Percentiles rank a stretch among this genome's conserved stretches.
Conservation (phyloP, 768 basidiomycete genomes). For the Mrakia hoshinonis region DNA sequence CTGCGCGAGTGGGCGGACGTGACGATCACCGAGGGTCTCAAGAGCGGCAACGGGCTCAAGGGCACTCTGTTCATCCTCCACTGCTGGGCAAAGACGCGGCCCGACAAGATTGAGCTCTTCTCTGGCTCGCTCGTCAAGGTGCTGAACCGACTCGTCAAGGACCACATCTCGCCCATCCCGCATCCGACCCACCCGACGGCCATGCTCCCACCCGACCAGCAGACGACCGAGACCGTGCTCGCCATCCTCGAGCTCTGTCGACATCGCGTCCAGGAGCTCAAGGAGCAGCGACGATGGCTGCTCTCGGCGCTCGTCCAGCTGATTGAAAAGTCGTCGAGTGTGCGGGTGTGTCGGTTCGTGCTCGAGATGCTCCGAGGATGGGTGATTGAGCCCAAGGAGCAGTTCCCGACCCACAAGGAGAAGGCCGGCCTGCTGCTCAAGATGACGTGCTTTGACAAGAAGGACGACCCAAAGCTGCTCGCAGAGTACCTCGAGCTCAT, state of each 20-base stretch:
- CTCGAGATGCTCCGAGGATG: slow-evolving; percentile 79
- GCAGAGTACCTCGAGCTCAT: slow-evolving; percentile 79
- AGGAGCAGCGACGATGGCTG: slow-evolving; percentile 75
- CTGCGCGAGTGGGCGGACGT: slow-evolving; percentile 33
- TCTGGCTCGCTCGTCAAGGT: slow-evolving; percentile 67
- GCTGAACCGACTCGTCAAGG: slow-evolving; percentile 74
- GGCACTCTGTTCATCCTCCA: slow-evolving; percentile 65
- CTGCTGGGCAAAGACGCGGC: slow-evolving; percentile 67
- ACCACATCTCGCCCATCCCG: slow-evolving; percentile 51
- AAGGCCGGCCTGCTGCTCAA: slow-evolving; percentile 80
- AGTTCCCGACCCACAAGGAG: slow-evolving; percentile 85
- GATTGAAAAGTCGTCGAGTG: slow-evolving; percentile 80
- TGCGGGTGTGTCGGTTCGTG: slow-evolving; percentile 67
- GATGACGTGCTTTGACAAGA: slow-evolving; percentile 68
- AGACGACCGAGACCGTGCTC: slow-evolving; percentile 49
- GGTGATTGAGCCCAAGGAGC: slow-evolving; percentile 75
- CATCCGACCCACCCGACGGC: slow-evolving; percentile 45
- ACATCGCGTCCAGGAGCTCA: slow-evolving; percentile 65
- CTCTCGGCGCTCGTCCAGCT: slow-evolving; percentile 67
- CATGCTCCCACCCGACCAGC: slow-evolving; percentile 49
- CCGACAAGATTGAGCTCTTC: slow-evolving; percentile 74
- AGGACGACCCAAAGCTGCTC: slow-evolving; percentile 49
- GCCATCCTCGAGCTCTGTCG: slow-evolving; percentile 81
- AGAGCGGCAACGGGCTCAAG: slow-evolving; percentile 31
- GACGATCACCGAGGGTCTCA: slow-evolving; percentile 30